These are phyloP conservation scores for Excoecaria cochinchinensis DNA, from an alignment of 345 rosid species.

Conservation along the genomic window DNA sequence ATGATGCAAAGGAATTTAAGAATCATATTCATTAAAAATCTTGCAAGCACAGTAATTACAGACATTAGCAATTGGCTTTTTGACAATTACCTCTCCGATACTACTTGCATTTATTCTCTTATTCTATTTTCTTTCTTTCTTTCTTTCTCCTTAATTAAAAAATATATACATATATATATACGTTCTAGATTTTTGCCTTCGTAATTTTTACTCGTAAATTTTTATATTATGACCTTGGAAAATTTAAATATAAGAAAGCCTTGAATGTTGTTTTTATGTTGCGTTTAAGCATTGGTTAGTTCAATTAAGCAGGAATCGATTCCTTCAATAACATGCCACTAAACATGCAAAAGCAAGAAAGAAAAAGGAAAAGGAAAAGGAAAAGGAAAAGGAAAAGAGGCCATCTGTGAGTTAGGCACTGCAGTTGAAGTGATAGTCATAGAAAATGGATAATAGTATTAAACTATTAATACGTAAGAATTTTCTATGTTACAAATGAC, in stretches of 20 bases:
- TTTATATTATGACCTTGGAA: too few species aligned
- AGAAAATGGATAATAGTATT: not conserved
- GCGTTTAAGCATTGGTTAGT: slow-evolving; percentile 4
- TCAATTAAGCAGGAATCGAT: not conserved
- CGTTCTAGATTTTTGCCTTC: too few species aligned
- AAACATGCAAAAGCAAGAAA: not conserved
- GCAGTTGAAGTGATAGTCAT: not conserved
- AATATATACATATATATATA: too few species aligned
- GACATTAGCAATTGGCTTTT: not conserved
- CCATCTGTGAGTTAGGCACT: not conserved
- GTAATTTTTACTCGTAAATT: too few species aligned
- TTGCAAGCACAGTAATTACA: not conserved
- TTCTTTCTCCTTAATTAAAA: not conserved
- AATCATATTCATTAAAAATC: slow-evolving; percentile 10
- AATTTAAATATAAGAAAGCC: too few species aligned
- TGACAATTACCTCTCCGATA: not conserved
- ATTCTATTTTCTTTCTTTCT: not conserved
- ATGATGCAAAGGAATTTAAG: not conserved
- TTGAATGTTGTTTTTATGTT: not conserved
- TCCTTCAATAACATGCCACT: not conserved
- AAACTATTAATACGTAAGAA: not conserved
- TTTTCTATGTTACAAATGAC: not conserved
- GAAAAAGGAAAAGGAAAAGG: not conserved
- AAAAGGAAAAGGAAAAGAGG: not conserved
- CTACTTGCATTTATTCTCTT: slow-evolving; percentile 4